phyloP scores from a whole-genome alignment of 805 yeast genomes.

The Nakazawaea laoshanensis region DNA sequence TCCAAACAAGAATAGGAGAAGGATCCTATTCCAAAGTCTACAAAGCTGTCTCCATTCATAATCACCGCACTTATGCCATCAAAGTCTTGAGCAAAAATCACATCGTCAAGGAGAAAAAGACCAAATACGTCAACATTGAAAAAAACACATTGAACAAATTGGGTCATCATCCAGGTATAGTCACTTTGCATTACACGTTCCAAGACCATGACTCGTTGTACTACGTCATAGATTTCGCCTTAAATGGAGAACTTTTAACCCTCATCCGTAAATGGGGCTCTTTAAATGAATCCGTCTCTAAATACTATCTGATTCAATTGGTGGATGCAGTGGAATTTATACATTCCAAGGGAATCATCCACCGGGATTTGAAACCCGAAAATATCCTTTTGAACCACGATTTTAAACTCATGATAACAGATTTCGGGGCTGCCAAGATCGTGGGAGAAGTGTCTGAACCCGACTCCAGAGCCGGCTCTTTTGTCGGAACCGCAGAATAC shows the following conservation, averaged over 20 bases:
- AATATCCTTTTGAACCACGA: conserved; percentile 79
- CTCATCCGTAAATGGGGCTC: conserved; percentile 73
- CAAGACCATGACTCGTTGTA: conserved; percentile 85
- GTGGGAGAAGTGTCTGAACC: conserved; percentile 29
- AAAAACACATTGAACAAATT: conserved; percentile 77
- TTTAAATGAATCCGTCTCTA: conserved; percentile 63
- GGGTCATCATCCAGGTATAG: conserved; percentile 93
- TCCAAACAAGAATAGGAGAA: conserved; percentile 85
- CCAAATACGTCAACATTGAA: conserved; percentile 77
- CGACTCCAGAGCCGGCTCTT: conserved; percentile 52
- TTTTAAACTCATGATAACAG: conserved; percentile 86
- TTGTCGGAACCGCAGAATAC: conserved; percentile 85
- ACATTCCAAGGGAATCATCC: conserved; percentile 85
- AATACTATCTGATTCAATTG: conserved; percentile 77
- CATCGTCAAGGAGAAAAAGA: conserved; percentile 73
- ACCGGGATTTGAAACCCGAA: conserved; percentile 92
- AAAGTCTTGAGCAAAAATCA: conserved; percentile 85
- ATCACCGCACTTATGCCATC: conserved; percentile 75
- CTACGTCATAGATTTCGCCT: conserved; percentile 90
- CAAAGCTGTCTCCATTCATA: conserved; percentile 72
- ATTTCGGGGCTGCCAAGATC: conserved; percentile 95
- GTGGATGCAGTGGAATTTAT: conserved; percentile 88
- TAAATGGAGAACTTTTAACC: conserved; percentile 87
- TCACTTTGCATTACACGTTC: conserved; percentile 85
- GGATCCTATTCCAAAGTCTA: conserved; percentile 95